Base-by-base conservation (phyloP, 139 green algal genomes). In the Chlamydomonas asymmetrica region DNA sequence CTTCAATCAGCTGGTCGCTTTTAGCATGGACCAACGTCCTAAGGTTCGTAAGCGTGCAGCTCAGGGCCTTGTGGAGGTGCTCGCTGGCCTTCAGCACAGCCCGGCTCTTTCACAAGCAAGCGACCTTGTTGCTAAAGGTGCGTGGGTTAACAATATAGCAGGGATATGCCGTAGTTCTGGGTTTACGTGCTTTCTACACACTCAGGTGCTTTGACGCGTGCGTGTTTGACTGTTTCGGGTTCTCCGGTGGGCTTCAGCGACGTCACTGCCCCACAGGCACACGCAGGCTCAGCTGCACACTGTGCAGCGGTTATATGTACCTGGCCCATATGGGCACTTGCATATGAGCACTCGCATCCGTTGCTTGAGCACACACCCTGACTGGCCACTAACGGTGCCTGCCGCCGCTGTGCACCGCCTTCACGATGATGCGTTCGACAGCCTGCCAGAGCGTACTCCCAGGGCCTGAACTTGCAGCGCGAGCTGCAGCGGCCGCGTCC, bases 11-110 rank as follows among this genome's bases (percentile, higher is more conserved):
- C 40, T 92, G 65, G 56, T 90, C 1, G 59, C 66, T 2, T 88
- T 91, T 31, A 39, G 66, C 13, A 74, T 84, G 13, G 91, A 96
- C 73, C 29, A 54, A 0, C 82, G 88, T 0, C 88, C 93, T 31
- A 97, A 96, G 82, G 87, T 95, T 45, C 79, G 92, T 35, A 91
- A 91, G 75, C 66, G 81, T 0, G 88, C 88, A 23, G 73, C 88
- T 56, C 37, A 48, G 1, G 85, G 85, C 22, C 5, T 91, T 48
- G 72, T 84, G 34, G 83, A 93, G 45, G 83, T 92, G 34, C 81
- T 95, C 50, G 89, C 88, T 38, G 84, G 81, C 0, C 54, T 92
- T 65, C 91, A 92, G 77, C n/a, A 43, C 32, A 75, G 48, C 16
- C 38, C 73, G 34, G 71, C 66, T 2, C 74, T 82, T 25, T 40